Percentiles rank a stretch among this genome's conserved stretches.
phyloP scores from a whole-genome alignment of 2,329 filamentous ascomycete genomes.

The Verticillium albo-atrum region DNA sequence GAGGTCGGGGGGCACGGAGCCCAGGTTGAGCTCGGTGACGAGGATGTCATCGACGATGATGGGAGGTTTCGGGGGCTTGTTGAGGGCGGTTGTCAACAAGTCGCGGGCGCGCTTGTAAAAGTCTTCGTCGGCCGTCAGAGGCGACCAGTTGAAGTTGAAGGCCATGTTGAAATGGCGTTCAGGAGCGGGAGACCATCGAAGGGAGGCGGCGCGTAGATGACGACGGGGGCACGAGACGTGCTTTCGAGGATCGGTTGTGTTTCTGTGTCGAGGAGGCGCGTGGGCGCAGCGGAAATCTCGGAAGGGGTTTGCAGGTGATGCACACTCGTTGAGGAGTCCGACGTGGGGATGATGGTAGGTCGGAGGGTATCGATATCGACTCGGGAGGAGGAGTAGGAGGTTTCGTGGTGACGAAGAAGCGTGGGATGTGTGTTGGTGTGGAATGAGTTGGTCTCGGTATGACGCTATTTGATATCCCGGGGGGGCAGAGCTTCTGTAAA shows the following conservation, averaged over 20 bases:
- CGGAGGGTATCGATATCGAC: slow-evolving; percentile 1
- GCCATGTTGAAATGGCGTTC: slow-evolving; percentile 69
- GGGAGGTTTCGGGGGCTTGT: slow-evolving; percentile 95
- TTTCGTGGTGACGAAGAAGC: neutral
- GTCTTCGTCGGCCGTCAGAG: slow-evolving; percentile 88
- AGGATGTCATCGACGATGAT: slow-evolving; percentile 99
- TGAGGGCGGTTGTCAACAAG: slow-evolving; percentile 88
- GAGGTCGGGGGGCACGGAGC: slow-evolving; percentile 87
- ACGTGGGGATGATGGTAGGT: slow-evolving; percentile 6
- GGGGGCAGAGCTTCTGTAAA: neutral
- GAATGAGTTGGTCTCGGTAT: slow-evolving; percentile 7
- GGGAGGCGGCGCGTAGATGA: slow-evolving; percentile 1
- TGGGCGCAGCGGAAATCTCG: neutral
- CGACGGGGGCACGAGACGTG: neutral
- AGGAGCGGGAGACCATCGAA: slow-evolving; percentile 15
- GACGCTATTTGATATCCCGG: slow-evolving; percentile 10
- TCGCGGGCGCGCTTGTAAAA: slow-evolving; percentile 90
- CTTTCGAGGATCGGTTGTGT: neutral
- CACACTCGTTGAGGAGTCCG: slow-evolving; percentile 7
- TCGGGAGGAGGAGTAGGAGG: neutral
- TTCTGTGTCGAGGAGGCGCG: neutral
- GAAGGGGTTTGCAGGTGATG: neutral
- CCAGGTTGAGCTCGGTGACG: slow-evolving; percentile 95
- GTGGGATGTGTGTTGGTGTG: slow-evolving; percentile 5
- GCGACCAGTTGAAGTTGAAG: slow-evolving; percentile 99